Conservation (phyloP, 345 rosid genomes). For the Eucalyptus marginata region DNA sequence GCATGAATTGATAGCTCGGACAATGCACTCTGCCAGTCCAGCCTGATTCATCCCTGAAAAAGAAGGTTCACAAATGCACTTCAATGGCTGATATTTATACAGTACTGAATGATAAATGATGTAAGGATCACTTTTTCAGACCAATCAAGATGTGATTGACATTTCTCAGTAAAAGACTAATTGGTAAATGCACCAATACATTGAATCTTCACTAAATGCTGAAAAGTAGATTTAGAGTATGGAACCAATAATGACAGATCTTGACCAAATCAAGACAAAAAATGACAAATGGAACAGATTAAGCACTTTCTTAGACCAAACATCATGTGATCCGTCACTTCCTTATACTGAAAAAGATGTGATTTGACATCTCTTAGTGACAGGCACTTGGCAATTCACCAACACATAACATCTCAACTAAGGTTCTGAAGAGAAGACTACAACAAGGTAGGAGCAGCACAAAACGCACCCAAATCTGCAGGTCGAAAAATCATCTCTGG, state of each 20-base stretch:
- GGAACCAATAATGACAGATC: background rate
- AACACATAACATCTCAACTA: background rate
- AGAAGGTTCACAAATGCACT: background rate
- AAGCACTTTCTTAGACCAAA: background rate
- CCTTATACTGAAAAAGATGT: background rate
- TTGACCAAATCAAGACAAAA: background rate
- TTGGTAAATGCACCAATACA: background rate
- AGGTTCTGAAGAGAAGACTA: background rate
- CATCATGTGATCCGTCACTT: background rate
- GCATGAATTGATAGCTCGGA: constrained; percentile 81
- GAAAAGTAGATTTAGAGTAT: background rate
- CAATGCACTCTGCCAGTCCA: constrained; percentile 93
- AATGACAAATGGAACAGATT: background rate
- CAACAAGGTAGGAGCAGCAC: background rate
- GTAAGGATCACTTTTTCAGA: background rate
- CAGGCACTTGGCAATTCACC: background rate
- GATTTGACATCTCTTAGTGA: background rate
- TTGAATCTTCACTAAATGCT: background rate
- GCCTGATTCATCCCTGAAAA: constrained; percentile 88
- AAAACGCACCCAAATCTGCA: constrained; percentile 62
- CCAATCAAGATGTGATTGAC: background rate
- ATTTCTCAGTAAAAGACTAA: background rate
- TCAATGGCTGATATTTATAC: background rate
- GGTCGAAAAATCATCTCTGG: constrained; percentile 96
- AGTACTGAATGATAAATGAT: background rate